Percentiles rank a stretch among this genome's conserved stretches.
phyloP scores from a whole-genome alignment of 331 rosid genomes.

The Pyracantha coccinea region DNA sequence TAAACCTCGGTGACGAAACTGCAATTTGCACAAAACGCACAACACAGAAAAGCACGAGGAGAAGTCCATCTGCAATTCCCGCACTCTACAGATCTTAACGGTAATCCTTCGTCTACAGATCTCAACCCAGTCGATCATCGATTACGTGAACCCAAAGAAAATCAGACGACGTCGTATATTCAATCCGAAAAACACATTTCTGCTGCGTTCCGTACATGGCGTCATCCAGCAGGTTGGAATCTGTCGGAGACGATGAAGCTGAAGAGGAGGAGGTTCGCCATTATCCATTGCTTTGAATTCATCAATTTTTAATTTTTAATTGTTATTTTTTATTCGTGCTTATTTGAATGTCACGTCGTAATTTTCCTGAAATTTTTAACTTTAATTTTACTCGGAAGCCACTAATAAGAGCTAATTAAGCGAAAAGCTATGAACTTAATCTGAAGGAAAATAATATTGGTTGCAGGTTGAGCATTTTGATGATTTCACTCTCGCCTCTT shows the following conservation, averaged over 20 bases:
- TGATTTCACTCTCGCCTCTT: conserved; percentile 93
- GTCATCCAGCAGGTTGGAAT: conserved; percentile 38
- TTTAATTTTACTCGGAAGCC: neutral
- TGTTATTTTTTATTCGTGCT: neutral
- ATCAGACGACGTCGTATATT: neutral
- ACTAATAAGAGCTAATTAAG: neutral
- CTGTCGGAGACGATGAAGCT: conserved; percentile 34
- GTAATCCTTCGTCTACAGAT: neutral
- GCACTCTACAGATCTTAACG: conserved; percentile 1
- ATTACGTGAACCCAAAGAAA: neutral
- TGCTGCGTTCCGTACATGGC: conserved; percentile 30
- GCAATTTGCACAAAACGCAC: neutral
- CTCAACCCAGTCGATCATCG: neutral
- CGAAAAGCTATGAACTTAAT: neutral
- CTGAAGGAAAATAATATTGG: neutral
- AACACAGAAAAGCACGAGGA: neutral
- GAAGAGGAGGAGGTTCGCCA: conserved; percentile 41
- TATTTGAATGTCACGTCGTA: neutral
- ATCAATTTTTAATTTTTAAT: neutral
- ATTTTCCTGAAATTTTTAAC: neutral
- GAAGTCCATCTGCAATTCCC: conserved; percentile 3
- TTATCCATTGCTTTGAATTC: neutral
- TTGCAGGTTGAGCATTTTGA: conserved; percentile 89
- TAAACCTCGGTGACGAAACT: neutral
- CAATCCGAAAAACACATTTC: neutral